Evolutionary conservation across 768 basidiomycete genomes (phyloP), one percentile per base, ranked within the genome.

Genomic region (Tricholoma sp.): DNA sequence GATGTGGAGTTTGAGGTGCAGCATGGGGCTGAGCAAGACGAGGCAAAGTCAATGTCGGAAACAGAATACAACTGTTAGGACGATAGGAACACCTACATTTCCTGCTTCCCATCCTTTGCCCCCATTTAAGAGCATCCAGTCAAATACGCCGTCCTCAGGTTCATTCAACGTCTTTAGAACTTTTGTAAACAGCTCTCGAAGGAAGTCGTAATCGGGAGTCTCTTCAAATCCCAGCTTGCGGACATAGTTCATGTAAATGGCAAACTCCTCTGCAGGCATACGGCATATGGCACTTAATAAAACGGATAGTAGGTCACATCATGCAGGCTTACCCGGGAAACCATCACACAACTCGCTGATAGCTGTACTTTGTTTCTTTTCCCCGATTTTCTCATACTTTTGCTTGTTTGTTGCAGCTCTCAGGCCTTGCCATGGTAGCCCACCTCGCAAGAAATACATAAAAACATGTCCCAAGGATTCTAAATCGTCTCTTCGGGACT

Each of bases 351-450:
- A 76, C 70, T 99, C 96, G 22, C 83, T 78, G 64, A 99, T 98
- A 6, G 84, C 79, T 14, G 96, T 97, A 7, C 83, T 89, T 73
- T 98, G 96, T 76, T 94, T 99, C 82, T 98, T 98, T 77, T 97
- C 97, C 50, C 96, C 97, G 63, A 99, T 99, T 79, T 98, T 98
- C 75, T 99, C 97, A 70, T 99, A 99, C 76, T 98, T 98, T 72
- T 98, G 96, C 76, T 98, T 98, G 80, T 99, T 98, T 1, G 96
- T 99, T 8, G 94, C 94, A 19, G 96, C 97, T 67, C 95, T 86
- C 60, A 99, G 78, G 47, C 96, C 96, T 71, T 99, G 96, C 96
- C 96, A 99, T 24, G 96, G 96, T 56, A 99, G 80, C 18, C 94
- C 94, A 22, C 96, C 96, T 4, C 96, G 83, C 64, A 99, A 72